phyloP scores from a whole-genome alignment of 306 rosid genomes.

The Lathyrus sativus region DNA sequence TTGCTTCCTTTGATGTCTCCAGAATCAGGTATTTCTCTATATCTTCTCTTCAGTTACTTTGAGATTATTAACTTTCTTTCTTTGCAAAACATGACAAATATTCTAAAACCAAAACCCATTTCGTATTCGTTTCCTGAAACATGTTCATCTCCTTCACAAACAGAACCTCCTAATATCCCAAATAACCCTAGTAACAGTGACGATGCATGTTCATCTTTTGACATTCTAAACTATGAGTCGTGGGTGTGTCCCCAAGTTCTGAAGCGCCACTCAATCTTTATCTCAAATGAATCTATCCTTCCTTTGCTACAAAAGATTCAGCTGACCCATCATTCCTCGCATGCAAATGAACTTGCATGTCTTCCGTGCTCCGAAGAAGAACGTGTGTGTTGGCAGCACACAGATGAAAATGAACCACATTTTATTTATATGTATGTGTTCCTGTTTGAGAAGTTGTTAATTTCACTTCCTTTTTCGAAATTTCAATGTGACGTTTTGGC shows the following conservation, averaged over 20 bases:
- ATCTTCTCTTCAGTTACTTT: too few species aligned
- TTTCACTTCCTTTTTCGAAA: neutral
- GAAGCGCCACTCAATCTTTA: neutral
- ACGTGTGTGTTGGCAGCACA: constrained; percentile 3
- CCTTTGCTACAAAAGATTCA: neutral
- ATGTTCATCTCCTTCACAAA: too few species aligned
- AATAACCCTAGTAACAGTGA: neutral
- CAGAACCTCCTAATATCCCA: neutral
- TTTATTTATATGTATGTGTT: neutral
- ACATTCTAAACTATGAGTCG: neutral
- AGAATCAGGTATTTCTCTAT: too few species aligned
- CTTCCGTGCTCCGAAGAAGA: neutral
- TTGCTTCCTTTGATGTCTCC: too few species aligned
- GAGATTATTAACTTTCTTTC: too few species aligned
- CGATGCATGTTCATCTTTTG: neutral
- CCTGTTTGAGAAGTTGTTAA: neutral
- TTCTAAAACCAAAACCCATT: too few species aligned
- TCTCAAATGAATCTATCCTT: neutral
- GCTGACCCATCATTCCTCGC: neutral
- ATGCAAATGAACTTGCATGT: neutral
- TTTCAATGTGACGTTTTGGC: neutral
- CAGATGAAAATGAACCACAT: neutral
- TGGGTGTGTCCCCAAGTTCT: neutral
- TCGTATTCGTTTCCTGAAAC: too few species aligned
- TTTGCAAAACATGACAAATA: too few species aligned